A percentile compares a stretch with the other conserved stretches of the same genome.
phyloP scores from a whole-genome alignment of 2,329 filamentous ascomycete genomes.

The Aspergillus persii region DNA sequence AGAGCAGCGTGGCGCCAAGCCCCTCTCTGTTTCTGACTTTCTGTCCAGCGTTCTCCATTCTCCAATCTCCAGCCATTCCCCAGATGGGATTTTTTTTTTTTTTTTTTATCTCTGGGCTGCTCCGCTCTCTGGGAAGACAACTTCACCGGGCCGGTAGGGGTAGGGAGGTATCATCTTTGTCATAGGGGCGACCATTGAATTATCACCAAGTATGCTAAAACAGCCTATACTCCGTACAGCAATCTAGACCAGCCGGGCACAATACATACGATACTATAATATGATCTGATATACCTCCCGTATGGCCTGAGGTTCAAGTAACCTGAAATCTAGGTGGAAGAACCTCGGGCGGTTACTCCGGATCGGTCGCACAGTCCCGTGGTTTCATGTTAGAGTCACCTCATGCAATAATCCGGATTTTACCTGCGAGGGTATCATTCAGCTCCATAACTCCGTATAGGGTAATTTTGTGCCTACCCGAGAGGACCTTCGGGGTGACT shows the following conservation, averaged over 20 bases:
- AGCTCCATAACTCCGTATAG: not conserved
- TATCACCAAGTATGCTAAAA: too few relatives aligned
- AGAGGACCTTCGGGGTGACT: constrained; percentile 7
- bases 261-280: too few relatives aligned
- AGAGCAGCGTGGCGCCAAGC: constrained; percentile 7
- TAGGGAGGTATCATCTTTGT: too few relatives aligned
- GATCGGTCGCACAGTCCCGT: not conserved
- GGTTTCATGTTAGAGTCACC: not conserved
- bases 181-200: too few relatives aligned
- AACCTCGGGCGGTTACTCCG: constrained; percentile 1
- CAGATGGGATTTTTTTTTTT: not conserved
- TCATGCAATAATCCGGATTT: not conserved
- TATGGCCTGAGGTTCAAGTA: not conserved
- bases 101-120: not conserved
- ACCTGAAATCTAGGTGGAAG: not conserved
- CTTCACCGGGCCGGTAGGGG: not conserved
- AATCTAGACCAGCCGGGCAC: not conserved
- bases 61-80: not conserved
- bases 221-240: too few relatives aligned
- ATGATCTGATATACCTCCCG: not conserved
- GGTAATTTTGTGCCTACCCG: not conserved
- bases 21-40: not conserved
- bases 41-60: not conserved
- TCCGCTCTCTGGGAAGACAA: not conserved
- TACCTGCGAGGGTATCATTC: not conserved